Base-by-base conservation (phyloP, 2,329 filamentous ascomycete species). In the Calonectria hongkongensis region DNA sequence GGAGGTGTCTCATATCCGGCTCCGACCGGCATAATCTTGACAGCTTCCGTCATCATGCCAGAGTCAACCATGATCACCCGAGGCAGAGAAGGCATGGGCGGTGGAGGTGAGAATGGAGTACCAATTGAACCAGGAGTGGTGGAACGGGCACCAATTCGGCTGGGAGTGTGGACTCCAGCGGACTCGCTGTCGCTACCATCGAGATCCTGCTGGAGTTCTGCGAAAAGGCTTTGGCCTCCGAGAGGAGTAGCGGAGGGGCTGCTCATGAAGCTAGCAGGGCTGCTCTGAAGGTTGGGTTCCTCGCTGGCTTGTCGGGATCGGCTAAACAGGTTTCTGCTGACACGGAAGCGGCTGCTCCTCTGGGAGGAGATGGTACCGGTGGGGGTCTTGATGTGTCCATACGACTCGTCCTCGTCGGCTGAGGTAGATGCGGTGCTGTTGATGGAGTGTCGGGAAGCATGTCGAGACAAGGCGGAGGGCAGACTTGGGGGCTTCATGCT, bases 391-490 rank as follows among this genome's bases (percentile, higher is more conserved):
- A 91, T 82, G 63, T 87, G 89, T 72, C 82, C 79, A 48, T 84
- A 84, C 12, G 33, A 36, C 18, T 91, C 88, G 69, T 93, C 92
- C 65, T 98, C 95, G 73, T 92, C 95, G 3, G 89, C 93, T 33
- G 95, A 97, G 1, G 94, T 96, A 1, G 96, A 98, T 4, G 95
- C 95, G 12, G 95, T 98, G 84, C 95, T 98, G 79, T 95, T 89
- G 84, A 94, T 94, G 0, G 95, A 96, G 72, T 89, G 87, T 25
- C 93, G 89, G 78, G 91, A 90, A 65, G 86, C 79, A 74, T 90
- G 88, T 66, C 82, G 81, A 54, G 78, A 73, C 41, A 84, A 72
- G 12, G 77, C 78, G 15, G 84, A 82, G 15, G 88, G 82, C 36
- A 88, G 80, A 63, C 81, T 84, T 4, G 87, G 86, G 4, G 86